Evolutionary conservation across 2,329 filamentous ascomycete species (phyloP).

Genomic region (Pseudocercospora cruenta): DNA sequence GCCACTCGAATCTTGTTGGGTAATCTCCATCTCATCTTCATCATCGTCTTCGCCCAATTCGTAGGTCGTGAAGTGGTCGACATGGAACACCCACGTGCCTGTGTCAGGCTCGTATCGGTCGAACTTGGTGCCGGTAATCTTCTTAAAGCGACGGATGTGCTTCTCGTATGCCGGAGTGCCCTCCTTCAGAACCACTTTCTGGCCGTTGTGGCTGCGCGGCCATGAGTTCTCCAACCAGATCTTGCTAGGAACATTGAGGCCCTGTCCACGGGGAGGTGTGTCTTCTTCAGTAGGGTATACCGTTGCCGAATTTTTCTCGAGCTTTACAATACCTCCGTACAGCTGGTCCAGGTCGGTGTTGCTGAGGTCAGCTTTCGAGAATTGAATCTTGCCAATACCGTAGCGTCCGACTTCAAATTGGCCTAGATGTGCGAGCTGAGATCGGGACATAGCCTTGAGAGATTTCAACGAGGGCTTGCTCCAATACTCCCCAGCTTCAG

Average conservation of each 20-base stretch:
- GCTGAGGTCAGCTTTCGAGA: conserved; percentile 69
- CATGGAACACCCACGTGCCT: conserved; percentile 86
- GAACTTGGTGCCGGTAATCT: conserved; percentile 79
- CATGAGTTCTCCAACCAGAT: conserved; percentile 92
- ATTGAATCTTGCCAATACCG: conserved; percentile 78
- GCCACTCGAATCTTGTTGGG: conserved; percentile 58
- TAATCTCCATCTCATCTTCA: conserved; percentile 53
- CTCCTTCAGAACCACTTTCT: conserved; percentile 56
- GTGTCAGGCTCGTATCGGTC: conserved; percentile 76
- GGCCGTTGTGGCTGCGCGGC: conserved; percentile 71
- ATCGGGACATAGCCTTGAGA: conserved; percentile 76
- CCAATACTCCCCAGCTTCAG: conserved; percentile 75
- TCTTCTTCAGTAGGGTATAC: conserved; percentile 77
- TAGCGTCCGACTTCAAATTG: conserved; percentile 82
- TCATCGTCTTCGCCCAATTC: conserved; percentile 72
- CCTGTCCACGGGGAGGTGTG: conserved; percentile 84
- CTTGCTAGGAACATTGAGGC: conserved; percentile 85
- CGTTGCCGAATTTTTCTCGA: conserved; percentile 78
- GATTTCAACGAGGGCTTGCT: conserved; percentile 77
- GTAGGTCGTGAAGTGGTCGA: conserved; percentile 97
- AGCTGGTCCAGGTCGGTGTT: conserved; percentile 79
- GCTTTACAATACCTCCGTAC: conserved; percentile 70
- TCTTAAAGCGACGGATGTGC: conserved; percentile 80
- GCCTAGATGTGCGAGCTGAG: conserved; percentile 73
- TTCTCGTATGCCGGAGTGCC: conserved; percentile 71